Evolutionary conservation across 148 eudicot species (phyloP).

Genomic region (Vaccinium darrowii): DNA sequence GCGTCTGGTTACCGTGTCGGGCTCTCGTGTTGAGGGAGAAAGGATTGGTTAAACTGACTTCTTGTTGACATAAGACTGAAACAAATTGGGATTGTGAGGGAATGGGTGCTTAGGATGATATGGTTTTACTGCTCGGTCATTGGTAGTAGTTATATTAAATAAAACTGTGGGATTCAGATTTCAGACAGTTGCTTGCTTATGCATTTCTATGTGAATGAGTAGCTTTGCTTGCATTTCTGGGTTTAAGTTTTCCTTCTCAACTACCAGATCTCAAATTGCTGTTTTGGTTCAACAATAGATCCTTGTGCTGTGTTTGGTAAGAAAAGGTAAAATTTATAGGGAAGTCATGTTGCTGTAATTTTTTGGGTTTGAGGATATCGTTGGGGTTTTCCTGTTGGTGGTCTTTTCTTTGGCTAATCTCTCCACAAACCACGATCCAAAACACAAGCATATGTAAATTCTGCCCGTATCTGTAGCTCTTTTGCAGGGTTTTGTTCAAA

Average conservation of each 20-base stretch:
- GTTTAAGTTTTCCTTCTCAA: background rate
- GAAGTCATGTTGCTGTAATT: background rate
- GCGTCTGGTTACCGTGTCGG: background rate
- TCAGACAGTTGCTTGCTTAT: conserved; percentile 8
- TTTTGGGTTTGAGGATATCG: background rate
- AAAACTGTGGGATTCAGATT: conserved; percentile 13
- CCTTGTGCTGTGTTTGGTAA: background rate
- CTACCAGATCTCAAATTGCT: background rate
- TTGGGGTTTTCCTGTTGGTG: background rate
- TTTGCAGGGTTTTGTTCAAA: too few relatives aligned
- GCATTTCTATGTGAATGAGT: conserved; percentile 17
- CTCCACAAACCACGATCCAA: background rate
- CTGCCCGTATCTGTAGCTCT: too few relatives aligned
- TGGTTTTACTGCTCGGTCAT: conserved; percentile 7
- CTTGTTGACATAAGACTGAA: conserved; percentile 21
- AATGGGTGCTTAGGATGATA: conserved; percentile 10
- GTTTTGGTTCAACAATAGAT: background rate
- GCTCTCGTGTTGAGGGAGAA: conserved; percentile 7
- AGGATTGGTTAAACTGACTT: conserved; percentile 21
- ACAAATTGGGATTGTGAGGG: conserved; percentile 13
- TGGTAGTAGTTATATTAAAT: conserved; percentile 11
- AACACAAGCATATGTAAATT: too few relatives aligned
- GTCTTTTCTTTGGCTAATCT: background rate
- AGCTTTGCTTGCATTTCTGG: conserved; percentile 6
- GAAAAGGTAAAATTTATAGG: background rate